Percentiles rank a stretch among this genome's conserved stretches.
Conservation (phyloP, 1,139 yeast genomes). For the Meyerozyma smithsonii region DNA sequence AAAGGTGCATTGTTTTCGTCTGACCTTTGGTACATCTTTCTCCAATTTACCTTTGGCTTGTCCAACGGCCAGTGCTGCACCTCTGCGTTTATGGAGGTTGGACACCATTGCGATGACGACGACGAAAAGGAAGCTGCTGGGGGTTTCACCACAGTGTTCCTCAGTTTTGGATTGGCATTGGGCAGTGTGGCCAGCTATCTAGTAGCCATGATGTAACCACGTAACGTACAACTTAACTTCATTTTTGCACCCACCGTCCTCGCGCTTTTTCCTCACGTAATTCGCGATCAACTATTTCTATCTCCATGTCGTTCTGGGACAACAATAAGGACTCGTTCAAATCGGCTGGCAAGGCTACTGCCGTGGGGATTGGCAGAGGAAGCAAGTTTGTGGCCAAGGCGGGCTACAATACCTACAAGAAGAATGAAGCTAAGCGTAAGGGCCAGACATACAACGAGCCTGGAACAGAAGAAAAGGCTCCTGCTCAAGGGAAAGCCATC, state of each 20-base stretch:
- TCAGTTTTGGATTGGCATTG: slow-evolving; percentile 68
- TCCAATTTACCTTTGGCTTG: slow-evolving; percentile 77
- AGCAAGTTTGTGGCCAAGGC: slow-evolving; percentile 45
- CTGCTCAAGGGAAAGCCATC: slow-evolving; percentile 3
- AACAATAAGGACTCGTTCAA: slow-evolving; percentile 47
- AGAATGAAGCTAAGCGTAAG: slow-evolving; percentile 20
- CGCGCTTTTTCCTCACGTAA: background rate
- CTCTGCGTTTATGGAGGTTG: slow-evolving; percentile 76
- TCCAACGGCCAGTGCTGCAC: slow-evolving; percentile 86
- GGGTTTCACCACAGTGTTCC: slow-evolving; percentile 77
- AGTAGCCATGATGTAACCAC: slow-evolving; percentile 1
- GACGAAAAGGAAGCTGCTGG: slow-evolving; percentile 89
- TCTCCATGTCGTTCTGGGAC: slow-evolving; percentile 43
- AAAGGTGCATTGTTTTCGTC: slow-evolving; percentile 43
- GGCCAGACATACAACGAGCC: slow-evolving; percentile 13
- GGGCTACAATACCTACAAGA: slow-evolving; percentile 46
- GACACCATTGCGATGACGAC: slow-evolving; percentile 51
- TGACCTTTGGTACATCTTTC: slow-evolving; percentile 60
- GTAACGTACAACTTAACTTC: no score
- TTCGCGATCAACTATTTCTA: background rate
- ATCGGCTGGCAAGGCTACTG: slow-evolving; percentile 42
- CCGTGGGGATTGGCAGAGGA: slow-evolving; percentile 47
- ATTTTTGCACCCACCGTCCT: background rate
- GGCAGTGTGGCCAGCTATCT: slow-evolving; percentile 76
- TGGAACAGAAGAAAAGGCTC: slow-evolving; percentile 7